A percentile compares a stretch with the other conserved stretches of the same genome.
Conservation (phyloP, 768 basidiomycete genomes). For the Serendipita vermifera region DNA sequence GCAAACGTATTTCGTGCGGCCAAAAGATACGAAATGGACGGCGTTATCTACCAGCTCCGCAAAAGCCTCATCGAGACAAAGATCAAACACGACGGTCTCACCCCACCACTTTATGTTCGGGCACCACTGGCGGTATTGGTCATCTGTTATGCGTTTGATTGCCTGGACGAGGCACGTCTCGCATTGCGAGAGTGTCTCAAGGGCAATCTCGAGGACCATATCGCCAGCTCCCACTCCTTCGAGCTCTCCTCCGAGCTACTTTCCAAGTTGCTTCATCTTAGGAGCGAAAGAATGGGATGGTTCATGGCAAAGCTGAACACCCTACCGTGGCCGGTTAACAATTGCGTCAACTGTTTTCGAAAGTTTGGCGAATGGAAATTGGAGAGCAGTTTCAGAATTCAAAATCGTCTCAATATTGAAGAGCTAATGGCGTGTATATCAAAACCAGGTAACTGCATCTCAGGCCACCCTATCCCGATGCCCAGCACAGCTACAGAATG, state of each 20-base stretch:
- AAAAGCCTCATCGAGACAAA: neutral
- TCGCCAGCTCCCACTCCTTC: neutral
- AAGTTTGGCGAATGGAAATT: neutral
- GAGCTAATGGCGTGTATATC: neutral
- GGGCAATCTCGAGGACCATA: neutral
- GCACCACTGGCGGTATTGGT: neutral
- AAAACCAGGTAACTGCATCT: neutral
- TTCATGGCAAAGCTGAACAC: neutral
- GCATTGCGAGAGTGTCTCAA: constrained; percentile 2
- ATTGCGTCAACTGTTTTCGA: neutral
- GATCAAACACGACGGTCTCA: neutral
- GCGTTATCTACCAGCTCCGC: neutral
- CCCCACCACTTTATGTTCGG: neutral
- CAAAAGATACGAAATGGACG: constrained; percentile 4
- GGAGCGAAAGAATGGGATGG: neutral
- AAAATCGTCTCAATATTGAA: neutral
- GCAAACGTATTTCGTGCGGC: neutral
- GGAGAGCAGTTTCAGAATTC: neutral
- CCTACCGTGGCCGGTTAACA: neutral
- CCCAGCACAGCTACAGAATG: neutral
- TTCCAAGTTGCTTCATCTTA: neutral
- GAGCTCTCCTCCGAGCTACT: neutral
- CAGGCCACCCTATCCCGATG: neutral
- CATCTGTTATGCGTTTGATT: neutral
- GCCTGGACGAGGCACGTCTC: neutral